These are phyloP conservation scores for Cucurbita pepo DNA, from an alignment of 306 rosid genomes.

Conservation along the genomic window DNA sequence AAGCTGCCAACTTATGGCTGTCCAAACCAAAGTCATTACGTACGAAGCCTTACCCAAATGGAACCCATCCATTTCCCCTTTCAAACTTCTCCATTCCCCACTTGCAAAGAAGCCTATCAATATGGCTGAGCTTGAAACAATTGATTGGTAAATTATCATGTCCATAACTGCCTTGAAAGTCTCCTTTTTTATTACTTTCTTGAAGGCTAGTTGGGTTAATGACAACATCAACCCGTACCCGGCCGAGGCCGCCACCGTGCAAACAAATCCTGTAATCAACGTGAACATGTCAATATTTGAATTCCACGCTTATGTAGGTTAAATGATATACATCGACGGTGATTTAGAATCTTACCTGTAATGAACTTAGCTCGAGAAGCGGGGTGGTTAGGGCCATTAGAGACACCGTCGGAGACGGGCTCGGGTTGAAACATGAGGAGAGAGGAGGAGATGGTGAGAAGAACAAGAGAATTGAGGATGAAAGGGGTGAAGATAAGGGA, in stretches of 20 bases:
- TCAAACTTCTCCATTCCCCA: constrained; percentile 28
- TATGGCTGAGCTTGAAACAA: constrained; percentile 7
- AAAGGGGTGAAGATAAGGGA: constrained; percentile 34
- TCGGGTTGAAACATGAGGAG: constrained; percentile 24
- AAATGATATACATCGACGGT: no score
- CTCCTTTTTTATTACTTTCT: constrained; percentile 20
- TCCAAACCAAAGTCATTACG: constrained; percentile 19
- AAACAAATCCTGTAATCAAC: constrained; percentile 17
- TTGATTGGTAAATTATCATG: constrained; percentile 9
- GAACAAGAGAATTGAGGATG: constrained; percentile 30
- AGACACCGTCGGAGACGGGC: neutral
- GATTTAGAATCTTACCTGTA: neutral
- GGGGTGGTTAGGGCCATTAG: neutral
- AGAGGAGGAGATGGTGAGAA: constrained; percentile 34
- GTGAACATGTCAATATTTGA: neutral
- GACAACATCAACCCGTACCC: constrained; percentile 17
- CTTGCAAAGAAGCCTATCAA: constrained; percentile 29
- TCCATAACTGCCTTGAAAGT: constrained; percentile 19
- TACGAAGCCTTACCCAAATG: constrained; percentile 24
- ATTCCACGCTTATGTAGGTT: no score
- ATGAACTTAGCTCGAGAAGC: constrained; percentile 11
- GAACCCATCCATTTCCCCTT: constrained; percentile 20
- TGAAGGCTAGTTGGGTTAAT: constrained; percentile 22
- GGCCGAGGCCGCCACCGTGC: constrained; percentile 28
- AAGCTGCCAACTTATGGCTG: constrained; percentile 20